Percentiles rank a stretch among this genome's conserved stretches.
phyloP scores from a whole-genome alignment of 257 asterid species.

The Salvia miltiorrhiza region DNA sequence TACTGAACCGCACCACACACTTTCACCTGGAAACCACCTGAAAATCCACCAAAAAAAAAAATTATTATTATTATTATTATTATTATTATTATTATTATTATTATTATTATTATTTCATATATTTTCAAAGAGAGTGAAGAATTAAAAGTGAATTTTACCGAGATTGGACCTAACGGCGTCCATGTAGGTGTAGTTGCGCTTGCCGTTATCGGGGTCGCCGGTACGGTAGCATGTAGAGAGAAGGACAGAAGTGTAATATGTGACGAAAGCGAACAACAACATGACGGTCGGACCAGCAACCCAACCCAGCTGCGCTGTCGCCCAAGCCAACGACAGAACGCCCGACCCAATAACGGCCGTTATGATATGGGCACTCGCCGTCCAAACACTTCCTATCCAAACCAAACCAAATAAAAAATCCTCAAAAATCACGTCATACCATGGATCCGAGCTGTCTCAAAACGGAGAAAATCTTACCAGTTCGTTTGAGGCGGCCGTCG shows the following conservation, averaged over 20 bases:
- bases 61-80: no score
- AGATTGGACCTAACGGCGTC: slow-evolving; percentile 44
- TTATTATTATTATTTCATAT: no score
- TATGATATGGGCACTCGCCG: slow-evolving; percentile 52
- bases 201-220: slow-evolving; percentile 45
- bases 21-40: slow-evolving; percentile 87
- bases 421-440: background rate
- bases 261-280: slow-evolving; percentile 42
- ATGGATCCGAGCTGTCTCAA: background rate
- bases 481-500: slow-evolving; percentile 48
- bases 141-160: no score
- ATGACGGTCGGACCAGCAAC: slow-evolving; percentile 46
- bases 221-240: slow-evolving; percentile 40
- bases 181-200: slow-evolving; percentile 50
- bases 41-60: background rate
- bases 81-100: no score
- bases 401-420: background rate
- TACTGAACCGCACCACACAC: slow-evolving; percentile 92
- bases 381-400: slow-evolving; percentile 39
- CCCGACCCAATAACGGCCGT: slow-evolving; percentile 55
- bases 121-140: background rate
- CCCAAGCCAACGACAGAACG: slow-evolving; percentile 50
- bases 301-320: slow-evolving; percentile 48
- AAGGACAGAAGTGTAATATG: slow-evolving; percentile 47
- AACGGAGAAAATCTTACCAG: slow-evolving; percentile 22